Evolutionary conservation across 768 basidiomycete species (phyloP), one percentile per base, ranked within the genome.

Genomic region (Serendipita sp.): DNA sequence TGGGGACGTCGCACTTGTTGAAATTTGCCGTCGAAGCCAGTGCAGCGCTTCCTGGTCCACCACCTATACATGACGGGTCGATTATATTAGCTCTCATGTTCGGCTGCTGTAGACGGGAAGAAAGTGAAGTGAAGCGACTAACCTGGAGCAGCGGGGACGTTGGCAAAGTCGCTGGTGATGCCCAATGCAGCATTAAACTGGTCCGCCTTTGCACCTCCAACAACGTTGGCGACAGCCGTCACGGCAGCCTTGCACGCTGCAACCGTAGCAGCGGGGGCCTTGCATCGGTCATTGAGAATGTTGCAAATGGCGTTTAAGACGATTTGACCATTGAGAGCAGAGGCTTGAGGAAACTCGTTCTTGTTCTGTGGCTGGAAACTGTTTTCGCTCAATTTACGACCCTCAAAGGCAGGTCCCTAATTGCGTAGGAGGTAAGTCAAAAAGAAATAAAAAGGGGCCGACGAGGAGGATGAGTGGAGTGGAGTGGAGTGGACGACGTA

Each of bases 121-220:
- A n/a, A n/a, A n/a, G 24, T 24, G 24, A 24, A 24, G 24, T 1
- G 24, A n/a, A n/a, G n/a, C n/a, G n/a, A 24, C 24, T 24, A 24
- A 24, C 24, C 41, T 53, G 48, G 48, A 38, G 56, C 56, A 60
- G 56, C 56, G n/a, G 56, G 56, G 34, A 60, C 56, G 28, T 16
- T 28, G 10, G 66, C 75, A 70, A 86, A 85, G 72, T 80, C 71
- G 56, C 83, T 84, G 3, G 54, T 72, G 66, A 81, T 77, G 18
- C 80, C 82, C 67, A 85, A 83, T 47, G 72, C 78, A 16, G 75
- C 76, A 72, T 86, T 85, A 78, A 85, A 86, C 3, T 75, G 78
- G 71, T 85, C 84, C 15, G 84, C 83, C 68, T 83, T 80, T 10
- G 74, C 78, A 67, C 84, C 84, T 10, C 65, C 63, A 10, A 16